Evolutionary conservation across 176 grass and related monocot genomes (phyloP).

Genomic region (Zizania latifolia): DNA sequence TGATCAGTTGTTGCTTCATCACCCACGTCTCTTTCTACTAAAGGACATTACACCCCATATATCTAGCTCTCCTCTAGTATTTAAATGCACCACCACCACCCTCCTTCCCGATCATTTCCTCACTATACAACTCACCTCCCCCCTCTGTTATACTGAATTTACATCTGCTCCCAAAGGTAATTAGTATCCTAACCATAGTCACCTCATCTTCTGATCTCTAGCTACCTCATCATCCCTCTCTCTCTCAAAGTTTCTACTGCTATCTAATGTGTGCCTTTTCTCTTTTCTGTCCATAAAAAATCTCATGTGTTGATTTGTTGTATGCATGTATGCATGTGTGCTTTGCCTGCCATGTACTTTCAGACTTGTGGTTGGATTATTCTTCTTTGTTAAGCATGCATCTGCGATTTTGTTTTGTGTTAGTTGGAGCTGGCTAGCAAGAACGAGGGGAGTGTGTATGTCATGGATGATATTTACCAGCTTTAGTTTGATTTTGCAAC

Average conservation of each 20-base stretch:
- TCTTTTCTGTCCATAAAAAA: neutral
- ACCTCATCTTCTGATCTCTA: neutral
- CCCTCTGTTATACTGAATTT: neutral
- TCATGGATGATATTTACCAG: neutral
- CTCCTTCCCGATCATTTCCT: constrained; percentile 23
- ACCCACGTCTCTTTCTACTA: constrained; percentile 52
- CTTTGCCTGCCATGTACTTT: neutral
- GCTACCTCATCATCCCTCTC: too few species aligned
- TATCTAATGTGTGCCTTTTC: neutral
- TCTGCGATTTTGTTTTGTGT: neutral
- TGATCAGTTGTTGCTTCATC: too few species aligned
- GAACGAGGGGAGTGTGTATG: too few species aligned
- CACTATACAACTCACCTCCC: constrained; percentile 11
- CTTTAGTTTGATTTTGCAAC: neutral
- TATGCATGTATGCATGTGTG: neutral
- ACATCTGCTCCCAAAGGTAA: constrained; percentile 27
- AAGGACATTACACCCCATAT: constrained; percentile 30
- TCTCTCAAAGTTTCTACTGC: neutral
- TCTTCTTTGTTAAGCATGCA: neutral
- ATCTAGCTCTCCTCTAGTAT: constrained; percentile 27
- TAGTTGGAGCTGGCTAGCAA: neutral
- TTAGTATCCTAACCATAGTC: neutral
- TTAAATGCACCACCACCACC: constrained; percentile 19
- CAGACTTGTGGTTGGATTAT: neutral
- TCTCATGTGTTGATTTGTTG: neutral